Evolutionary conservation across 768 basidiomycete species (phyloP), one percentile per base, ranked within the genome.

Genomic region (Calocera viscosa): DNA sequence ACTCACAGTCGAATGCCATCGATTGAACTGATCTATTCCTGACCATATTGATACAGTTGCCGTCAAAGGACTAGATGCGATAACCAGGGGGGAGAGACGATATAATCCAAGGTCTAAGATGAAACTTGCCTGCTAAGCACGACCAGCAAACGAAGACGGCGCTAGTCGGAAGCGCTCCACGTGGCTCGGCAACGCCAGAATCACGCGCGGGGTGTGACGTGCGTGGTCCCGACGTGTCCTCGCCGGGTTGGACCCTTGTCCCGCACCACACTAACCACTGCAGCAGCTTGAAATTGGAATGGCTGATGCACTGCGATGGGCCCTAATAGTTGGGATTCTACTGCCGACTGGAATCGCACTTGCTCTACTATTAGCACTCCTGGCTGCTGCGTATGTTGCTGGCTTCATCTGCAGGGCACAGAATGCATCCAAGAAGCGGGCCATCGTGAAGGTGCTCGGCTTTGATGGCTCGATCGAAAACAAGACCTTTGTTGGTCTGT

Each of bases 401-500:
- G 53, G 53, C 5, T 26, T 60, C 24, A 32, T 16, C 10, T 30
- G 11, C 53, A 26, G 53, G 30, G 2, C 7, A 30, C 53, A 30
- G 30, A 60, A 26, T 26, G 53, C 14, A 8, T 5, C 11, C 11
- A 60, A 60, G 53, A 60, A 32, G 53, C 53, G 53, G 14, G 53
- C 24, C 8, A 60, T 60, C 26, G 14, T 60, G 30, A 60, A 60
- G 22, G 26, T 8, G 53, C 53, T 60, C 2, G 53, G 53, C 16
- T 28, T 19, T 32, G 26, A 28, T 28, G 26, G 5, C 11, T 16
- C 53, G 26, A 32, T 60, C 30, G 32, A 70, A 67, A 11, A 28
- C 7, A 69, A 67, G 41, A 60, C 71, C 53, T 76, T 94, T 22
- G 79, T 94, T 1, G 94, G 89, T 0, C 89, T 94, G 78, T 95